Percentiles rank a stretch among this genome's conserved stretches.
These are phyloP conservation scores for Chlamydomonas eustigma DNA, from an alignment of 139 green algal species.

Conservation along the genomic window DNA sequence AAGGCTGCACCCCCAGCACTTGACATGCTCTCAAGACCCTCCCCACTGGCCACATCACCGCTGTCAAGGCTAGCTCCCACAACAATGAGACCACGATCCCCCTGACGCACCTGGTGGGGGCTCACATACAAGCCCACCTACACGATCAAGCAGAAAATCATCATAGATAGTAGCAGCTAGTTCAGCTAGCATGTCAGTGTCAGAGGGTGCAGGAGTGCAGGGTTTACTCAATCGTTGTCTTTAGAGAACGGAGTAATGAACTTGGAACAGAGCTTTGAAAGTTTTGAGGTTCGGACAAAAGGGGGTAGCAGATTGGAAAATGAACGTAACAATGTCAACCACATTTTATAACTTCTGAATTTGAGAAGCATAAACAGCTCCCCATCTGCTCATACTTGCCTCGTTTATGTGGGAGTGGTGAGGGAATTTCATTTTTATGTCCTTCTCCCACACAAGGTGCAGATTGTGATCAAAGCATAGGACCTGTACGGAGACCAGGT, in stretches of 20 bases:
- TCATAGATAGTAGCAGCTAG: too few relatives aligned
- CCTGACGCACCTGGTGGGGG: slow-evolving; percentile 53
- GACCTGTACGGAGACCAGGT: slow-evolving; percentile 32
- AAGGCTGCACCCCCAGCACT: slow-evolving; percentile 7
- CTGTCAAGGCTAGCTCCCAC: slow-evolving; percentile 29
- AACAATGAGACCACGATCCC: slow-evolving; percentile 77
- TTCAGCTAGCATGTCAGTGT: too few relatives aligned
- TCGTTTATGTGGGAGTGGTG: slow-evolving; percentile 61
- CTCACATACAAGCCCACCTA: slow-evolving; percentile 78
- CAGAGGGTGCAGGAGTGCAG: too few relatives aligned
- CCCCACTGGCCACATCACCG: slow-evolving; percentile 32
- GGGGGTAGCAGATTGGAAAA: too few relatives aligned
- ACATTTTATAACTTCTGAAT: too few relatives aligned
- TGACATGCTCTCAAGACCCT: slow-evolving; percentile 13
- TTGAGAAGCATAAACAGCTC: too few relatives aligned
- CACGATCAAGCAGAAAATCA: too few relatives aligned
- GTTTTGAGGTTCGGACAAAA: too few relatives aligned
- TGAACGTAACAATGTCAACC: too few relatives aligned
- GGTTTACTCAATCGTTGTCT: too few relatives aligned
- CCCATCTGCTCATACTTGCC: slow-evolving; percentile 27
- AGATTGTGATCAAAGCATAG: slow-evolving; percentile 96
- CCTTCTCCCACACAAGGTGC: slow-evolving; percentile 75
- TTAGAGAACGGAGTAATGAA: too few relatives aligned
- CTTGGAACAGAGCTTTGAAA: too few relatives aligned
- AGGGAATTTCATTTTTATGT: slow-evolving; percentile 49